phyloP scores from a whole-genome alignment of 139 green algal genomes.

The Pleodorina starrii region DNA sequence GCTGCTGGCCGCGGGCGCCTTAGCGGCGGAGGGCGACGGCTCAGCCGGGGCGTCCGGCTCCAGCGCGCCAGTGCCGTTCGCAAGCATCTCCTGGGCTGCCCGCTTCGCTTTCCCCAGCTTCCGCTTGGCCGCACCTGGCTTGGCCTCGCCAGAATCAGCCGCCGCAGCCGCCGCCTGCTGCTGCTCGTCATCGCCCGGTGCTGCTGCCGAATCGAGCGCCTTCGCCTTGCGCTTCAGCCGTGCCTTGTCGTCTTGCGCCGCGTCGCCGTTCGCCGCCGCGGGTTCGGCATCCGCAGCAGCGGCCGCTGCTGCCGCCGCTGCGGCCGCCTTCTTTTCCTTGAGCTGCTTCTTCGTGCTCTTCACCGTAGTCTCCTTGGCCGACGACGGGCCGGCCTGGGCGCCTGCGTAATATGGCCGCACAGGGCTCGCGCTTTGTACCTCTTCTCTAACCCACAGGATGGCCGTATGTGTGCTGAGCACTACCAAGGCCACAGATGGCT shows the following conservation, averaged over 20 bases:
- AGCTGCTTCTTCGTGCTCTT: slow-evolving; percentile 40
- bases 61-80: not conserved
- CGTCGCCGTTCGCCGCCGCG: not conserved
- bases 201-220: not conserved
- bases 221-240: slow-evolving; percentile 22
- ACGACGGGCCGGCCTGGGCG: slow-evolving; percentile 21
- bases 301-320: not conserved
- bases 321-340: slow-evolving; percentile 14
- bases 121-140: not conserved
- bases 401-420: too few relatives aligned
- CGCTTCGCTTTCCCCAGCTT: not conserved
- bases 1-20: not conserved
- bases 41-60: not conserved
- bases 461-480: too few relatives aligned
- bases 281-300: not conserved
- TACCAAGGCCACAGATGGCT: too few relatives aligned
- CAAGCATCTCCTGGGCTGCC: slow-evolving; percentile 10
- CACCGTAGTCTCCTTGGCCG: not conserved
- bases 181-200: not conserved
- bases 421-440: too few relatives aligned
- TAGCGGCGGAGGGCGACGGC: not conserved
- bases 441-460: too few relatives aligned
- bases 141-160: not conserved
- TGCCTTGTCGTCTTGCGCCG: not conserved
- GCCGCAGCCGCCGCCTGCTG: not conserved